Conservation (phyloP, 2,329 filamentous ascomycete species). For the Metarhizium anisopliae region DNA sequence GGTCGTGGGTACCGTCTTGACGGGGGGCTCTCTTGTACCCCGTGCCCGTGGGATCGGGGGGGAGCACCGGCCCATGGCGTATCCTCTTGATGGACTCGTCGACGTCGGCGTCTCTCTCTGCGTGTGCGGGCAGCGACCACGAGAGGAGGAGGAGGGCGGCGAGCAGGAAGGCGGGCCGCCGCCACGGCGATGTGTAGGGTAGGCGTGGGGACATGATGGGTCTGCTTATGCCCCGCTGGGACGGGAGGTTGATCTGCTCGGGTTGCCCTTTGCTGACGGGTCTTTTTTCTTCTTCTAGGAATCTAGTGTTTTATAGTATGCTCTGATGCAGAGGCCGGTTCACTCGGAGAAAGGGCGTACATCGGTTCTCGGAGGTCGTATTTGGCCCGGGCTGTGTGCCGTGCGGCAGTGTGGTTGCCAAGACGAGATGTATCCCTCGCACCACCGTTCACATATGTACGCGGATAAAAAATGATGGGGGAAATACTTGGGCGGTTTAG, state of each 20-base stretch:
- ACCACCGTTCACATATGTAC: neutral
- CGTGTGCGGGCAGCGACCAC: neutral
- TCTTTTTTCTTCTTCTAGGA: neutral
- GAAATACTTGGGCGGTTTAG: neutral
- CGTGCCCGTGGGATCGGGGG: neutral
- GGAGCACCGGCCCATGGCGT: neutral
- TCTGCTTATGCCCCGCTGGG: too few relatives aligned
- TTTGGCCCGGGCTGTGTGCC: too few relatives aligned
- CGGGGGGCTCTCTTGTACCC: neutral
- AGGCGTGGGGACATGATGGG: constrained; percentile 3
- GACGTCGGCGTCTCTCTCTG: neutral
- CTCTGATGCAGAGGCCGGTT: too few relatives aligned
- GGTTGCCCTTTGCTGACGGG: too few relatives aligned
- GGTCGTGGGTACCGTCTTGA: neutral
- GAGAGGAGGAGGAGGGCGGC: neutral
- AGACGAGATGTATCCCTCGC: too few relatives aligned
- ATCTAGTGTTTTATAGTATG: too few relatives aligned
- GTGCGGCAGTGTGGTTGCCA: neutral
- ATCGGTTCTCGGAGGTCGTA: neutral
- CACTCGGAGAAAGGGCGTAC: neutral
- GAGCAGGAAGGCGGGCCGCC: neutral
- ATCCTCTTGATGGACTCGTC: neutral
- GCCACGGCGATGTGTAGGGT: constrained; percentile 5
- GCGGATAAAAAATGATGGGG: neutral
- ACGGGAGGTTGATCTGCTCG: too few relatives aligned